Percentiles rank a stretch among this genome's conserved stretches.
Conservation (phyloP, 75 land plant species). For the Picea sitchensis region DNA sequence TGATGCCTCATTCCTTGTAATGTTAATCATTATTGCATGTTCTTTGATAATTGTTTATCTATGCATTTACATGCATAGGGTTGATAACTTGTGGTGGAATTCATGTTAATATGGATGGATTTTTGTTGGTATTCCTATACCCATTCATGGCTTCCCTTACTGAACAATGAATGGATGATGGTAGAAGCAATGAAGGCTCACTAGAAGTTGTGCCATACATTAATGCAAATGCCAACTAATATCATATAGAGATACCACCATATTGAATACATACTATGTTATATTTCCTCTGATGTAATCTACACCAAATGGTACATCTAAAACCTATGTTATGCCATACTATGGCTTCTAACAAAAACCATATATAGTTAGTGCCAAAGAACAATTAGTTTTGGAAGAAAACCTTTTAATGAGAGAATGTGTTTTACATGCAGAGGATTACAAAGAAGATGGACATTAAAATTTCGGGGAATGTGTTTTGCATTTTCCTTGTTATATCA, state of each 20-base stretch:
- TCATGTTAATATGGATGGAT: too few species aligned
- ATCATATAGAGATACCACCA: neutral
- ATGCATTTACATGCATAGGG: too few species aligned
- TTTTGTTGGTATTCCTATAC: constrained; percentile 44
- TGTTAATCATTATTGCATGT: too few species aligned
- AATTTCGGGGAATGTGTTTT: constrained; percentile 67
- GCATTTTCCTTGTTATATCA: too few species aligned
- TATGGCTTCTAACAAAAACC: too few species aligned
- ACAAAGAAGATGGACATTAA: constrained; percentile 74
- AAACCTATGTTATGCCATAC: neutral
- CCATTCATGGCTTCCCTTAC: constrained; percentile 58
- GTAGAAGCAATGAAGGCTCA: constrained; percentile 82
- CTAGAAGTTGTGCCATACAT: constrained; percentile 58
- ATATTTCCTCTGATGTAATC: neutral
- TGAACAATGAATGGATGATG: constrained; percentile 77
- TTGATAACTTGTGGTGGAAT: too few species aligned
- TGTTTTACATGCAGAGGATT: constrained; percentile 70
- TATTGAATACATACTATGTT: neutral
- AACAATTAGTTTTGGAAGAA: neutral
- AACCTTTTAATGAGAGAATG: constrained; percentile 88
- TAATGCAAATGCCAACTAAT: too few species aligned
- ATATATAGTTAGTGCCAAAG: neutral
- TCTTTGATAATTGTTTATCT: too few species aligned
- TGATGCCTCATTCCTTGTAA: too few species aligned
- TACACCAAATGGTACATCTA: neutral